Evolutionary conservation across 768 basidiomycete genomes (phyloP).

Genomic region (Calocybe cyanea): DNA sequence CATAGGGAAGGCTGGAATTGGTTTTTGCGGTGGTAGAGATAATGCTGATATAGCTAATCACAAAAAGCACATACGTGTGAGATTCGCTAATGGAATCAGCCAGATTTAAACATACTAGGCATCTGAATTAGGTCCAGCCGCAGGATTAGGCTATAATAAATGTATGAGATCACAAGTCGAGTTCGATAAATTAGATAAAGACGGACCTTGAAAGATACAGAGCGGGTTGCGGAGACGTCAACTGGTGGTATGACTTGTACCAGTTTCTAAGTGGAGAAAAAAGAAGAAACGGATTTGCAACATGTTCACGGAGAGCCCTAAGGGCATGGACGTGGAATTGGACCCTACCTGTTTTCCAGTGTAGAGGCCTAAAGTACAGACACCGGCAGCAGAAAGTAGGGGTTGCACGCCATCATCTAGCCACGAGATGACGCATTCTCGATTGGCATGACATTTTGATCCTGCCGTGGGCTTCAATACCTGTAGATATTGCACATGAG

Average conservation of each 20-base stretch:
- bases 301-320: no score
- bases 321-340: no score
- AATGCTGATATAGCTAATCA: conserved; percentile 59
- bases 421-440: conserved; percentile 56
- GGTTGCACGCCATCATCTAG: conserved; percentile 58
- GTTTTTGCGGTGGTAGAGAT: conserved; percentile 30
- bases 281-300: no score
- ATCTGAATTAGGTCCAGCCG: conserved; percentile 53
- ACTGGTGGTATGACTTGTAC: conserved; percentile 55
- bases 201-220: conserved; percentile 56
- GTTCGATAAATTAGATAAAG: not conserved
- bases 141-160: conserved; percentile 44
- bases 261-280: conserved; percentile 44
- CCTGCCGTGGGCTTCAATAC: conserved; percentile 41
- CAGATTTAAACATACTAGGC: conserved; percentile 43
- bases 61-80: conserved; percentile 8
- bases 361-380: conserved; percentile 53
- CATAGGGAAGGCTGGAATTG: conserved; percentile 29
- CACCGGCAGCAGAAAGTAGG: conserved; percentile 44
- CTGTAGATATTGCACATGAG: conserved; percentile 26
- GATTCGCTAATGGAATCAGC: not conserved
- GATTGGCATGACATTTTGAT: conserved; percentile 48
- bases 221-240: conserved; percentile 43
- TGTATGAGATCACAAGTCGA: not conserved
- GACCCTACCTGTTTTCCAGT: conserved; percentile 46